Evolutionary conservation across 495 filamentous ascomycete species (phyloP).

Genomic region (Aspergillus nidulans): DNA sequence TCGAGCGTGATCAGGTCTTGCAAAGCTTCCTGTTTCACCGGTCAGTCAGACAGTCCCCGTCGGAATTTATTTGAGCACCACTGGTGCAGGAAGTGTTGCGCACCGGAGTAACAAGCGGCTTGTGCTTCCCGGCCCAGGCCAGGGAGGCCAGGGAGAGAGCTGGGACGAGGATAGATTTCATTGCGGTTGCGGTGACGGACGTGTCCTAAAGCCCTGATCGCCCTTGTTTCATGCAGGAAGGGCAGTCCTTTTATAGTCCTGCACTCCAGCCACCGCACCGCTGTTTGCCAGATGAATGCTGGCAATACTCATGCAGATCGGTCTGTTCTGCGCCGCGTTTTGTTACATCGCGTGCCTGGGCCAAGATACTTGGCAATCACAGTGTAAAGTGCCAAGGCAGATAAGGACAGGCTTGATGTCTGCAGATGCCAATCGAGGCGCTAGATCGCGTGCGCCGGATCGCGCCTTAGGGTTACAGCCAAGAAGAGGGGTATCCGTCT

Average conservation of each 20-base stretch:
- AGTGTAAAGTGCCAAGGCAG: neutral
- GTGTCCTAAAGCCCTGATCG: neutral
- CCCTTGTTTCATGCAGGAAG: neutral
- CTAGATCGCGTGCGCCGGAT: neutral
- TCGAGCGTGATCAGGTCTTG: slow-evolving; percentile 13
- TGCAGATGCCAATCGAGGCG: neutral
- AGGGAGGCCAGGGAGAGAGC: neutral
- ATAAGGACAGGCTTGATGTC: slow-evolving; percentile 1
- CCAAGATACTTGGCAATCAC: neutral
- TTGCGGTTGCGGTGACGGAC: neutral
- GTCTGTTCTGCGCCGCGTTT: neutral
- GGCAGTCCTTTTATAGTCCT: neutral
- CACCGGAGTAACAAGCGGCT: neutral
- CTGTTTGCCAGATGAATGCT: neutral
- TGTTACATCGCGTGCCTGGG: slow-evolving; percentile 14
- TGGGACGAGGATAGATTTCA: neutral
- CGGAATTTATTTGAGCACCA: too few species aligned
- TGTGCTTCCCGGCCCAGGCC: neutral
- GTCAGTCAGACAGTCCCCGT: neutral
- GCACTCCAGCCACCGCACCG: neutral
- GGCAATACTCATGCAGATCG: neutral
- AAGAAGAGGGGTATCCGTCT: neutral
- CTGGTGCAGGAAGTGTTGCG: too few species aligned
- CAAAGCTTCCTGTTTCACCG: neutral
- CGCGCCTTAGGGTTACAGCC: neutral